phyloP scores from a whole-genome alignment of 495 filamentous ascomycete species.

The Aspergillus campestris region DNA sequence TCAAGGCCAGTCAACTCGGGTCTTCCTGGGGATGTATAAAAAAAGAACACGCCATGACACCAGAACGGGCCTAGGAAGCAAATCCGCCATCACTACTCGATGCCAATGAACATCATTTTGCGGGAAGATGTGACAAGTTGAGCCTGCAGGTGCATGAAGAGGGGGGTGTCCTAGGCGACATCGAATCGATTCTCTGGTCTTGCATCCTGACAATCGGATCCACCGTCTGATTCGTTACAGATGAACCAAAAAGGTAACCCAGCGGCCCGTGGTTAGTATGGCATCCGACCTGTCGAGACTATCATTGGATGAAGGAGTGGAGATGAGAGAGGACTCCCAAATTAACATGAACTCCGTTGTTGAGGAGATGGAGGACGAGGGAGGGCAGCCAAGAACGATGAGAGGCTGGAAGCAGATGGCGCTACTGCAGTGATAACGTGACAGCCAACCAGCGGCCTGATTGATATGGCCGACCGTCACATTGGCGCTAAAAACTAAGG shows the following conservation, averaged over 20 bases:
- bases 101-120: neutral
- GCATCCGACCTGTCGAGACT: too few species aligned
- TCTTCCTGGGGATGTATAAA: neutral
- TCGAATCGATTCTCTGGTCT: slow-evolving; percentile 4
- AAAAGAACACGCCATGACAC: slow-evolving; percentile 7
- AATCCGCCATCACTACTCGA: too few species aligned
- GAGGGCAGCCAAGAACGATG: too few species aligned
- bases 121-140: slow-evolving; percentile 5
- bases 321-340: neutral
- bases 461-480: too few species aligned
- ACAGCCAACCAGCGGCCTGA: too few species aligned
- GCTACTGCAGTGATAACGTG: slow-evolving; percentile 13
- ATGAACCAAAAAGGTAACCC: slow-evolving; percentile 3
- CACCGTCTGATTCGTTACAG: slow-evolving; percentile 1
- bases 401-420: slow-evolving; percentile 4
- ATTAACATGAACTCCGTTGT: slow-evolving; percentile 1
- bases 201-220: neutral
- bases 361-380: slow-evolving; percentile 1
- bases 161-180: slow-evolving; percentile 1
- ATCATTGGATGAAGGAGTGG: slow-evolving; percentile 2
- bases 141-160: slow-evolving; percentile 7
- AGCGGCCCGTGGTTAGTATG: too few species aligned
- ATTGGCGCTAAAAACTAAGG: slow-evolving; percentile 10
- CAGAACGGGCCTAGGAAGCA: too few species aligned
- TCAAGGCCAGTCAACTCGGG: neutral